A percentile compares a stretch with the other conserved stretches of the same genome.
phyloP scores from a whole-genome alignment of 305 asterid genomes.

The Rubia tinctorum region DNA sequence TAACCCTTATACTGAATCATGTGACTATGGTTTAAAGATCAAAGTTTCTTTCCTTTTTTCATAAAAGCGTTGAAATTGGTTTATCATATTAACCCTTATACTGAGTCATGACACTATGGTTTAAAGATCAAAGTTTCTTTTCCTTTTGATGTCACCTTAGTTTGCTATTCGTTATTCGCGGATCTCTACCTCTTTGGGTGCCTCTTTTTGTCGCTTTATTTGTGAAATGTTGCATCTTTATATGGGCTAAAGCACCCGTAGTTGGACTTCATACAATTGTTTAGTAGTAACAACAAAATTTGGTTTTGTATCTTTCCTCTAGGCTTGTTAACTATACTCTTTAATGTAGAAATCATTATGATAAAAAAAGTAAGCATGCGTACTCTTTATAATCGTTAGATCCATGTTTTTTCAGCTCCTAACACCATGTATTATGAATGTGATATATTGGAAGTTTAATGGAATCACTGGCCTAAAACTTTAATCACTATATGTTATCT shows the following conservation, averaged over 20 bases:
- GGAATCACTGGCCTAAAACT: too few species aligned
- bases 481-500: too few species aligned
- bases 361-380: background rate
- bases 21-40: background rate
- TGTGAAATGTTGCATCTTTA: too few species aligned
- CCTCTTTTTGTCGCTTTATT: too few species aligned
- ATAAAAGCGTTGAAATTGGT: background rate
- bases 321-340: background rate
- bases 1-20: too few species aligned
- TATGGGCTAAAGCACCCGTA: background rate
- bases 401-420: too few species aligned
- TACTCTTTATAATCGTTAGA: too few species aligned
- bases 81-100: too few species aligned
- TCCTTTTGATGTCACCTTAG: background rate
- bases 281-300: background rate
- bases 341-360: background rate
- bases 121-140: background rate
- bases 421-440: too few species aligned
- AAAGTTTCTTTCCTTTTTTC: background rate
- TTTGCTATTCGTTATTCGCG: background rate
- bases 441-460: too few species aligned
- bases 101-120: too few species aligned
- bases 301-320: background rate
- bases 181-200: too few species aligned
- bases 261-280: background rate